Conservation (phyloP, 495 filamentous ascomycete genomes). For the Lophiostoma macrostomum region DNA sequence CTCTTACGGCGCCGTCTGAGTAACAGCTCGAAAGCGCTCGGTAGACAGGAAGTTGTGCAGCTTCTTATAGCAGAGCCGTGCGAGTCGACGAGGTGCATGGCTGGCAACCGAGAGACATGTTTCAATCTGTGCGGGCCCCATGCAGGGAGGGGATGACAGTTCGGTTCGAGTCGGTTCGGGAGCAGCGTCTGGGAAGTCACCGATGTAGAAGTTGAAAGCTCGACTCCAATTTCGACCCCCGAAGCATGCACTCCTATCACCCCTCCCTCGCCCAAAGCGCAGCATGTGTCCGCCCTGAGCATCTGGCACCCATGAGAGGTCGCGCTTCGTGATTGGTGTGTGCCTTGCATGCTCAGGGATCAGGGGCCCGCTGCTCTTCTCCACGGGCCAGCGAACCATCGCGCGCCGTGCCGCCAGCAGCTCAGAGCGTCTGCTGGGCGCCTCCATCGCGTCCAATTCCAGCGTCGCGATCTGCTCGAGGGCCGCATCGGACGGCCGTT, state of each 20-base stretch:
- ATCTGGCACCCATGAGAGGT: too few relatives aligned
- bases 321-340: too few relatives aligned
- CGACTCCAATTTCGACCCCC: constrained; percentile 1
- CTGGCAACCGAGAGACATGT: too few relatives aligned
- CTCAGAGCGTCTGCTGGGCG: background rate
- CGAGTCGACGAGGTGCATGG: too few relatives aligned
- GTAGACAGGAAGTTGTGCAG: too few relatives aligned
- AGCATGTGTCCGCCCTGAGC: background rate
- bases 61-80: too few relatives aligned
- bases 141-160: too few relatives aligned
- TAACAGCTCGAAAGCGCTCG: too few relatives aligned
- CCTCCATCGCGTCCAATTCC: constrained; percentile 16
- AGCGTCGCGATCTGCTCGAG: background rate
- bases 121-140: too few relatives aligned
- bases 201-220: background rate
- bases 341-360: background rate
- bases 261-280: background rate
- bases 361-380: background rate
- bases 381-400: background rate
- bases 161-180: background rate
- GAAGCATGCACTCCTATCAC: background rate
- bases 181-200: background rate
- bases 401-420: background rate
- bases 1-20: too few relatives aligned
- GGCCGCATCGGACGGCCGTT: constrained; percentile 11